Percentiles rank a stretch among this genome's conserved stretches.
These are phyloP conservation scores for Salix brachista DNA, from an alignment of 345 rosid genomes.

Conservation along the genomic window DNA sequence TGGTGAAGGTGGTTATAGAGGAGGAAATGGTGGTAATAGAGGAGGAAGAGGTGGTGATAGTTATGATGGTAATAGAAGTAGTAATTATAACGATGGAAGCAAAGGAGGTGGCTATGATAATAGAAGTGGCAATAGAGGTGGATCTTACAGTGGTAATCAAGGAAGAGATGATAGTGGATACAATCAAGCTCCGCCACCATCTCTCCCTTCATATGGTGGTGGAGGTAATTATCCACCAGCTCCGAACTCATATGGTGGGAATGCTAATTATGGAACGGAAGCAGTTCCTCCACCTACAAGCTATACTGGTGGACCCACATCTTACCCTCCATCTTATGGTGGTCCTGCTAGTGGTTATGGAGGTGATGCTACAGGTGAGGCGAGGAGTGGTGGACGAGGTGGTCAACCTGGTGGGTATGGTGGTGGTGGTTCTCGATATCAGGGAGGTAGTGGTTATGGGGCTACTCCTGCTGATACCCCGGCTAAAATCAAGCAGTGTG, in stretches of 20 bases:
- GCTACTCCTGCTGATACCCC: constrained; percentile 40
- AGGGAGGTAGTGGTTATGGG: constrained; percentile 47
- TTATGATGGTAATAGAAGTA: constrained; percentile 19
- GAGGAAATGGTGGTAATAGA: constrained; percentile 47
- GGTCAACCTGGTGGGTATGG: constrained; percentile 37
- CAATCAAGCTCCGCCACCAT: constrained; percentile 66
- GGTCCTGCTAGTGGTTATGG: constrained; percentile 60
- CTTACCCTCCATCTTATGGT: constrained; percentile 75
- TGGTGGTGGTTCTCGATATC: constrained; percentile 51
- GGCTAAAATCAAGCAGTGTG: constrained; percentile 78
- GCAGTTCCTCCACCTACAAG: constrained; percentile 87
- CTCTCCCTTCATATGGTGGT: constrained; percentile 57
- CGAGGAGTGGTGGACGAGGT: constrained; percentile 52
- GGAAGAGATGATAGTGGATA: constrained; percentile 65
- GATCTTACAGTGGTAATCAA: constrained; percentile 63
- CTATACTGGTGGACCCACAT: constrained; percentile 73
- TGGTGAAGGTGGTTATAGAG: constrained; percentile 43
- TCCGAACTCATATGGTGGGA: constrained; percentile 44
- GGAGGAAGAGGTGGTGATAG: constrained; percentile 41
- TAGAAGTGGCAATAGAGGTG: constrained; percentile 39
- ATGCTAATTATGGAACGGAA: constrained; percentile 56
- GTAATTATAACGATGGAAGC: constrained; percentile 27
- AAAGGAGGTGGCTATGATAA: constrained; percentile 48
- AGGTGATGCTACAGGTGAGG: constrained; percentile 53
- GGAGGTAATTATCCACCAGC: constrained; percentile 63